phyloP scores from a whole-genome alignment of 768 basidiomycete species.

The Psilocybe tampanensis region DNA sequence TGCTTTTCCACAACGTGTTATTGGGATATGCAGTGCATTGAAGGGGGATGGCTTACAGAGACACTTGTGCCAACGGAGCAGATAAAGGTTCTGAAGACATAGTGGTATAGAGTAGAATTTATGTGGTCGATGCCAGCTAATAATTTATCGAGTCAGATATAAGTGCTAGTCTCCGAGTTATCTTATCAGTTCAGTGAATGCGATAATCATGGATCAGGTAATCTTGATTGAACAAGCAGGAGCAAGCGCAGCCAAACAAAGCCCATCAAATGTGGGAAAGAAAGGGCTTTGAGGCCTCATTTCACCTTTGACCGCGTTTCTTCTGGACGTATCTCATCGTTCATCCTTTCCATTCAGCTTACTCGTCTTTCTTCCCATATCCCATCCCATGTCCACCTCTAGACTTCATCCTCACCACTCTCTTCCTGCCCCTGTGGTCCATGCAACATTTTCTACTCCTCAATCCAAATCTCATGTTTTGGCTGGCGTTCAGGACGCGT shows the following conservation, averaged over 20 bases:
- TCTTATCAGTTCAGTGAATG: slow-evolving; percentile 15
- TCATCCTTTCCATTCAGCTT: slow-evolving; percentile 14
- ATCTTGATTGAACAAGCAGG: slow-evolving; percentile 19
- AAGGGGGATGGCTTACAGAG: slow-evolving; percentile 13
- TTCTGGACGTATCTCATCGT: slow-evolving; percentile 15
- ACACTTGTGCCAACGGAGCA: slow-evolving; percentile 9
- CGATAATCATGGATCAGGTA: slow-evolving; percentile 2
- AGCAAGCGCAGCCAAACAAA: slow-evolving; percentile 26
- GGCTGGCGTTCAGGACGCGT: slow-evolving; percentile 94
- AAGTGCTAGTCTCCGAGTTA: slow-evolving; percentile 2
- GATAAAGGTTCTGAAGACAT: slow-evolving; percentile 16
- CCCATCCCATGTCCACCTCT: slow-evolving; percentile 47
- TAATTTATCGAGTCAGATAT: neutral
- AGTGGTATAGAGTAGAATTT: neutral
- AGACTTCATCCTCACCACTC: slow-evolving; percentile 63
- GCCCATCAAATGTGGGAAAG: slow-evolving; percentile 32
- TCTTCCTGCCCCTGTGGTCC: slow-evolving; percentile 73
- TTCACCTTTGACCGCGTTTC: slow-evolving; percentile 28
- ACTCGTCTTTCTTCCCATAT: slow-evolving; percentile 7
- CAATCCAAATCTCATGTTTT: slow-evolving; percentile 86
- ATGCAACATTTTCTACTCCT: slow-evolving; percentile 67
- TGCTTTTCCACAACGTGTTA: slow-evolving; percentile 10
- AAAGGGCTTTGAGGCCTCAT: slow-evolving; percentile 28
- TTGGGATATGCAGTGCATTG: neutral
- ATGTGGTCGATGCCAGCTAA: neutral